phyloP scores from a whole-genome alignment of 805 yeast genomes.

The Candida ponderosae region DNA sequence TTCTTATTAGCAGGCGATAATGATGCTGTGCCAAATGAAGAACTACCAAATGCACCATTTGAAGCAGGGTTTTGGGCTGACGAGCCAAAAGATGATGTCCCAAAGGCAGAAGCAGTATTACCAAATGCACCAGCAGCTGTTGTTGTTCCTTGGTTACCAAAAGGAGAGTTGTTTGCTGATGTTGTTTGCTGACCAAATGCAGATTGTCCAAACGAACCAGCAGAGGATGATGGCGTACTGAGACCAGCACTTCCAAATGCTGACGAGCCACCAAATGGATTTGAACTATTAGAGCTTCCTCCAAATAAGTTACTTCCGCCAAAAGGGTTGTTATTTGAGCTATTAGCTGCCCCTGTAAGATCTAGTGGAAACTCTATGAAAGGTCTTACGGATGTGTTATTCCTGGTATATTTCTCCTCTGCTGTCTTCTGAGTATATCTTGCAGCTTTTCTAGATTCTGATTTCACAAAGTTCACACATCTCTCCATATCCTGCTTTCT shows the following conservation, averaged over 20 bases:
- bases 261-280: conserved; percentile 11
- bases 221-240: conserved; percentile 1
- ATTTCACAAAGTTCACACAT: conserved; percentile 29
- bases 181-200: neutral
- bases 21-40: neutral
- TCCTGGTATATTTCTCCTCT: conserved; percentile 20
- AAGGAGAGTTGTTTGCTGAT: no score
- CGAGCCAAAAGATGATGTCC: conserved; percentile 16
- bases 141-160: no score
- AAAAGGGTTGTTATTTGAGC: neutral
- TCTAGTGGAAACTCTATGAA: conserved; percentile 28
- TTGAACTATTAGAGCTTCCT: neutral
- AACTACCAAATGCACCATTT: conserved; percentile 2
- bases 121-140: no score
- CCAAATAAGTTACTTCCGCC: neutral
- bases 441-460: conserved; percentile 43
- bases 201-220: neutral
- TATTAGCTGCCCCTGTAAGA: conserved; percentile 13
- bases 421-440: conserved; percentile 46
- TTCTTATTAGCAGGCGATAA: conserved; percentile 19
- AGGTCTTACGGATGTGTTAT: conserved; percentile 18
- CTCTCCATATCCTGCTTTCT: conserved; percentile 40
- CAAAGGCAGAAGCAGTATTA: conserved; percentile 8
- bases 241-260: conserved; percentile 16
- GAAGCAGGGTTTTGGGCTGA: neutral